These are phyloP conservation scores for Begonia masoniana DNA, from an alignment of 306 rosid species.

Conservation along the genomic window DNA sequence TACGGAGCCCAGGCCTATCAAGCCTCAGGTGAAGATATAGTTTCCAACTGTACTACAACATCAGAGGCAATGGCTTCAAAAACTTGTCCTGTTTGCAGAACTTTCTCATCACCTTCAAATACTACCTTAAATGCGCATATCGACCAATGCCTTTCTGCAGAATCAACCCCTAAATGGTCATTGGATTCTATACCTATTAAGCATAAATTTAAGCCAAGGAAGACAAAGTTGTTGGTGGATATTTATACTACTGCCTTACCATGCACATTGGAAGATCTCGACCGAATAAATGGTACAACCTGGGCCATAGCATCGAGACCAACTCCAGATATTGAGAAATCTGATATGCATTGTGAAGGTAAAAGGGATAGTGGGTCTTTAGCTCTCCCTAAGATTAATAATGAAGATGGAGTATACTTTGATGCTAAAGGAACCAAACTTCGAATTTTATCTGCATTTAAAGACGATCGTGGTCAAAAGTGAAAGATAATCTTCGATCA, in stretches of 20 bases:
- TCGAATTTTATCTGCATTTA: constrained; percentile 38
- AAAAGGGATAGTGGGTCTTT: constrained; percentile 16
- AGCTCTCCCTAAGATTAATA: constrained; percentile 16
- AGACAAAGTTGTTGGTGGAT: constrained; percentile 45
- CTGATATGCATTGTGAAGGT: constrained; percentile 21
- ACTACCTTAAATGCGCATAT: constrained; percentile 59
- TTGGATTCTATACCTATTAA: constrained; percentile 24
- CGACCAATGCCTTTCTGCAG: constrained; percentile 49
- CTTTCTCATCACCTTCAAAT: constrained; percentile 45
- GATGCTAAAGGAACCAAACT: constrained; percentile 43
- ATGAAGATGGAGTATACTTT: constrained; percentile 36
- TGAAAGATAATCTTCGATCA: constrained; percentile 22
- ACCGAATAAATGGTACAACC: constrained; percentile 40
- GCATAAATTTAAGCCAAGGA: constrained; percentile 39
- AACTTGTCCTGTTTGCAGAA: constrained; percentile 54
- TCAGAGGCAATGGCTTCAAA: constrained; percentile 42
- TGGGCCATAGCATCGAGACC: constrained; percentile 36
- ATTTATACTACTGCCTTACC: constrained; percentile 29
- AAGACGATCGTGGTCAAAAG: constrained; percentile 15
- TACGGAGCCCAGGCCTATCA: constrained; percentile 18
- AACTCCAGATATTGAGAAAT: constrained; percentile 18
- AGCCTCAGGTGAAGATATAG: constrained; percentile 28
- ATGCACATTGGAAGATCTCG: constrained; percentile 52
- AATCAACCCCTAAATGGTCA: constrained; percentile 35
- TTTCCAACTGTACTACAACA: constrained; percentile 18